Conservation (phyloP, 2,329 filamentous ascomycete genomes). For the Venturia carpophila region DNA sequence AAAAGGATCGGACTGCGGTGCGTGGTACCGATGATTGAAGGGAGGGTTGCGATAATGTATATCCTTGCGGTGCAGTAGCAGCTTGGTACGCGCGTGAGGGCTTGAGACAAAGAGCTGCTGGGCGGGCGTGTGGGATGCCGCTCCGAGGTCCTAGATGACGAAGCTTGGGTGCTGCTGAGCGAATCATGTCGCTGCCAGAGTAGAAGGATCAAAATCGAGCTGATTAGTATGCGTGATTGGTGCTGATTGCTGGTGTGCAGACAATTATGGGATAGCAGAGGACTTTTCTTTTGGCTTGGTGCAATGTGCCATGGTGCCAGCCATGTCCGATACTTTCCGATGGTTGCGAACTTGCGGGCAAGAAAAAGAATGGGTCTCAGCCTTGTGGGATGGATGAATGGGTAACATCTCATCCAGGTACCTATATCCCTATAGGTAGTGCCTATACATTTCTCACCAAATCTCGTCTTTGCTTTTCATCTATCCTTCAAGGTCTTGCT, state of each 20-base stretch:
- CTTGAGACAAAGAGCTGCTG: neutral
- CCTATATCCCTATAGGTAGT: neutral
- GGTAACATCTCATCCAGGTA: neutral
- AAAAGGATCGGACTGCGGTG: slow-evolving; percentile 19
- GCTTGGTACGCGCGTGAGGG: slow-evolving; percentile 1
- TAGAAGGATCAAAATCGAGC: slow-evolving; percentile 3
- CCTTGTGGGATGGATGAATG: neutral
- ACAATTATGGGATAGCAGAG: neutral
- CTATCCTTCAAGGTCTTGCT: too few relatives aligned
- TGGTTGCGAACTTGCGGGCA: neutral
- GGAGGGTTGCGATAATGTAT: neutral
- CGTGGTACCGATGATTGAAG: neutral
- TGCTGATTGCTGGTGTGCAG: neutral
- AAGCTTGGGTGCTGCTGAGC: slow-evolving; percentile 17
- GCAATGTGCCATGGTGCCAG: neutral
- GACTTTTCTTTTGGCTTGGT: neutral
- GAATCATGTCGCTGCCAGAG: slow-evolving; percentile 16
- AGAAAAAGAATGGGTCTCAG: slow-evolving; percentile 2
- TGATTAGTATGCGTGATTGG: neutral
- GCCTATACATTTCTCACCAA: neutral
- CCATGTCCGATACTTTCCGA: neutral
- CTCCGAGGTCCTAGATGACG: slow-evolving; percentile 15
- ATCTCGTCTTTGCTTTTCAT: neutral
- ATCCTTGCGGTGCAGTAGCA: slow-evolving; percentile 6
- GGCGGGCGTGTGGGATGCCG: slow-evolving; percentile 3